phyloP scores from a whole-genome alignment of 139 green algal species.

The Dunaliella primolecta region DNA sequence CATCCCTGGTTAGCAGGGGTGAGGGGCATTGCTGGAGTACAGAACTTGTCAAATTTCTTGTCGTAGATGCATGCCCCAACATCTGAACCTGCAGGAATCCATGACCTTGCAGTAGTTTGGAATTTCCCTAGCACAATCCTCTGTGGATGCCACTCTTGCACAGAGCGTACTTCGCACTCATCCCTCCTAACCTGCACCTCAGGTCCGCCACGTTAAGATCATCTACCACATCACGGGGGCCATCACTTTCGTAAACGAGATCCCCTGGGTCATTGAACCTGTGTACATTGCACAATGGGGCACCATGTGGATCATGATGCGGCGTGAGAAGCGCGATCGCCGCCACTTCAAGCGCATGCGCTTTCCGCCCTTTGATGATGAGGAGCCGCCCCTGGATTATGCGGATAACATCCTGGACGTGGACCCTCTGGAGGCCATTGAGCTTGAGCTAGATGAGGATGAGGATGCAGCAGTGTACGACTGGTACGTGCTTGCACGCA shows the following conservation, averaged over 20 bases:
- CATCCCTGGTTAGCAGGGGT: too few relatives aligned
- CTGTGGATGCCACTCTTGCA: too few relatives aligned
- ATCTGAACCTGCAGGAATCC: too few relatives aligned
- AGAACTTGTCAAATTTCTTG: too few relatives aligned
- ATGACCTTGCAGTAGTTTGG: too few relatives aligned
- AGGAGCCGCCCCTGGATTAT: conserved; percentile 99
- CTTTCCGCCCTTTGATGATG: conserved; percentile 99
- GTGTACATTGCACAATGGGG: conserved; percentile 98
- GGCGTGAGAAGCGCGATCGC: conserved; percentile 96
- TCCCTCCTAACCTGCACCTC: too few relatives aligned
- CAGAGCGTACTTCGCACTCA: too few relatives aligned
- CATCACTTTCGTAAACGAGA: conserved; percentile 99
- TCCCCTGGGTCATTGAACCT: conserved; percentile 95
- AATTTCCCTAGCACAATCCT: too few relatives aligned
- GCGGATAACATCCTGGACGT: conserved; percentile 91
- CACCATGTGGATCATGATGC: conserved; percentile 99
- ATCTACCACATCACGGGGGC: conserved; percentile 99
- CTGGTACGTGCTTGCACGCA: conserved; percentile 65
- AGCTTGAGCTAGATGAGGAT: conserved; percentile 96
- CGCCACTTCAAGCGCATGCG: conserved; percentile 99
- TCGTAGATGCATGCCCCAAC: too few relatives aligned
- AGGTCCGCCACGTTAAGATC: conserved; percentile 92
- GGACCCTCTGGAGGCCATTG: conserved; percentile 95
- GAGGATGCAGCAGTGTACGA: conserved; percentile 73
- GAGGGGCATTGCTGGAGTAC: too few relatives aligned